Base-by-base conservation (phyloP, 2,329 filamentous ascomycete species). In the Beauveria bassiana region DNA sequence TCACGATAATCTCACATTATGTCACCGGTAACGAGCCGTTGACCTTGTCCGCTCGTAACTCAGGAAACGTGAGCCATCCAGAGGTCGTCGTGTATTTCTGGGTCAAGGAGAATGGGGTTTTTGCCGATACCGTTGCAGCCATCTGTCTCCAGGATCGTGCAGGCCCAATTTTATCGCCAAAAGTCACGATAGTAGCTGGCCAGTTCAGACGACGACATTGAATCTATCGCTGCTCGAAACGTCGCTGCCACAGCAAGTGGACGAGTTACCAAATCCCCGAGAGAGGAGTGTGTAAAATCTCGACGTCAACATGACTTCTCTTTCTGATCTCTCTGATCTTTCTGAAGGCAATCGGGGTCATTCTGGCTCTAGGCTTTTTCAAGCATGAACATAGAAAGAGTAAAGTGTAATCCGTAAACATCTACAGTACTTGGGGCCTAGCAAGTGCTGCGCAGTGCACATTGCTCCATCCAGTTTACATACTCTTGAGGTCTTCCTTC, bases 101-200 rank as follows among this genome's bases (percentile, higher is more conserved):
- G 58, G 58, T 54, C 50, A 3, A 46, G 20, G 46, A 47, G 42
- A 42, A 43, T 60, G 28, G 40, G 50, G 28, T 47, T 60, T 10
- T 24, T 31, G 42, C 28, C 38, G 53, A 57, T 51, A 52, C 60
- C 53, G 53, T 61, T 57, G 46, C 53, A 61, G 53, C 14, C 52
- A 61, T 61, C 60, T 61, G 46, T 57, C 60, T 28, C 53, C 52
- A 43, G 14, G 60, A 61, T 61, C 53, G 53, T 61, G 34, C 2
- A 45, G 60, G 53, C 60, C 60, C 60, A 61, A 14, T 61, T 61
- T 57, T 46, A 51, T 61, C 46, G 46, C 46, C 42, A 26, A 56
- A 46, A 60, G 43, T 57, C 59, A 61, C 59, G 59, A 61, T 61
- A 46, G 18, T 51, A 43, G 47, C 49, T 53, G 49, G 26, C 18